A percentile compares a stretch with the other conserved stretches of the same genome.
These are phyloP conservation scores for Tieghemostelium lacteum DNA, from an alignment of 78 protist genomes.

Conservation along the genomic window DNA sequence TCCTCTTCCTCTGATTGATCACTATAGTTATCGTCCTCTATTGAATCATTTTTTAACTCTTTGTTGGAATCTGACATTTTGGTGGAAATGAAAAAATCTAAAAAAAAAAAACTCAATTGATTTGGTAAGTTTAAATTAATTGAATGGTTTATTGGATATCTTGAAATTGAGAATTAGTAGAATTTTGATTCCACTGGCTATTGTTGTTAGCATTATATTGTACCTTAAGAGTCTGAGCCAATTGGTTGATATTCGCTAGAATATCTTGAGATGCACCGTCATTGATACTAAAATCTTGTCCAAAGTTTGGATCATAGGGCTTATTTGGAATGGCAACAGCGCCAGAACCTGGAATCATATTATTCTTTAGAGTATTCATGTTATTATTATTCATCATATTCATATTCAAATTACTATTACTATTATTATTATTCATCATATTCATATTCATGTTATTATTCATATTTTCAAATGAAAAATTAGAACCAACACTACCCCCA, in stretches of 20 bases:
- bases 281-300: background rate
- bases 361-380: background rate
- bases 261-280: slow-evolving; percentile 33
- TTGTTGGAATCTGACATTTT: too few species aligned
- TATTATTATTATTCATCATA: background rate
- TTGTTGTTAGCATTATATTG: background rate
- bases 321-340: background rate
- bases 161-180: too few species aligned
- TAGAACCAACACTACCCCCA: background rate
- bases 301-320: slow-evolving; percentile 5
- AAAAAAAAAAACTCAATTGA: too few species aligned
- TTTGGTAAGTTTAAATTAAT: too few species aligned
- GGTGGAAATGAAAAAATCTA: too few species aligned
- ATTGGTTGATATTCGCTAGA: slow-evolving; percentile 20
- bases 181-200: background rate
- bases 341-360: too few species aligned
- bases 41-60: too few species aligned
- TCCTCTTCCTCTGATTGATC: slow-evolving; percentile 27
- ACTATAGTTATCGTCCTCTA: too few species aligned
- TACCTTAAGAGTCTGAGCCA: slow-evolving; percentile 17
- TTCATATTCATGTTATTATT: slow-evolving; percentile 20
- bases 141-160: too few species aligned
- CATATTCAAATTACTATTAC: background rate
- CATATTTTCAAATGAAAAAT: background rate
- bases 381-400: background rate